Percentiles rank a stretch among this genome's conserved stretches.
These are phyloP conservation scores for Parmales sp. DNA, from an alignment of 108 stramenopile genomes.

Conservation along the genomic window DNA sequence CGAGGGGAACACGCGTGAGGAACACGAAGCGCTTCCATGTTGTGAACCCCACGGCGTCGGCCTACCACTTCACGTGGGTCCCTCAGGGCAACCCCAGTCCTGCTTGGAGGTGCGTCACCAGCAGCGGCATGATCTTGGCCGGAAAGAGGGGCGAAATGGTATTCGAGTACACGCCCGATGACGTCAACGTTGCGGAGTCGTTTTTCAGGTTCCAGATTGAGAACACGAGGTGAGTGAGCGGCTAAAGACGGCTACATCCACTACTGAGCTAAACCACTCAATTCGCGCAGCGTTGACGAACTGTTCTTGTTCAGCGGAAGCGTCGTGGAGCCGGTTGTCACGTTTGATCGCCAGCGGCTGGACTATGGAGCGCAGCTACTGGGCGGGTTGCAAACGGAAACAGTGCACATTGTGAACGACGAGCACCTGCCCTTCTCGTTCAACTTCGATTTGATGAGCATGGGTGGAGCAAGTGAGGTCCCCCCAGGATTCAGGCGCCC, in stretches of 20 bases:
- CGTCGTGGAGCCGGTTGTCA: constrained; percentile 39
- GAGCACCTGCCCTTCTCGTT: constrained; percentile 44
- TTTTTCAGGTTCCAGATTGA: constrained; percentile 40
- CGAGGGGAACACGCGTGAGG: constrained; percentile 32
- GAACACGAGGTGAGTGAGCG: no score
- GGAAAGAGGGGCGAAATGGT: constrained; percentile 49
- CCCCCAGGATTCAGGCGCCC: not conserved
- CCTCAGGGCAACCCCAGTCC: constrained; percentile 28
- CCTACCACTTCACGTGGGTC: constrained; percentile 48
- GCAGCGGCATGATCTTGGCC: constrained; percentile 35
- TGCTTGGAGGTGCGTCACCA: constrained; percentile 36
- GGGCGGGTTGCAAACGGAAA: constrained; percentile 24
- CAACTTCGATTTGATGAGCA: constrained; percentile 29
- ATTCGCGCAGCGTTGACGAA: constrained; percentile 35
- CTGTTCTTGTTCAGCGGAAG: constrained; percentile 36
- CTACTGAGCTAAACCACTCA: no score
- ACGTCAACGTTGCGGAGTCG: constrained; percentile 29
- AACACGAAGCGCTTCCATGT: constrained; percentile 45
- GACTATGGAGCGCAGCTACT: constrained; percentile 40
- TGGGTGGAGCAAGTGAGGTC: constrained; percentile 2
- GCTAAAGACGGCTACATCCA: no score
- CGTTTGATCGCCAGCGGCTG: constrained; percentile 27
- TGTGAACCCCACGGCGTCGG: constrained; percentile 36
- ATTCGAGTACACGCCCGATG: constrained; percentile 47
- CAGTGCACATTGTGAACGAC: constrained; percentile 35